Evolutionary conservation across 2,329 filamentous ascomycete species (phyloP), one percentile per base, ranked within the genome.

Genomic region (Polytolypa hystricis): DNA sequence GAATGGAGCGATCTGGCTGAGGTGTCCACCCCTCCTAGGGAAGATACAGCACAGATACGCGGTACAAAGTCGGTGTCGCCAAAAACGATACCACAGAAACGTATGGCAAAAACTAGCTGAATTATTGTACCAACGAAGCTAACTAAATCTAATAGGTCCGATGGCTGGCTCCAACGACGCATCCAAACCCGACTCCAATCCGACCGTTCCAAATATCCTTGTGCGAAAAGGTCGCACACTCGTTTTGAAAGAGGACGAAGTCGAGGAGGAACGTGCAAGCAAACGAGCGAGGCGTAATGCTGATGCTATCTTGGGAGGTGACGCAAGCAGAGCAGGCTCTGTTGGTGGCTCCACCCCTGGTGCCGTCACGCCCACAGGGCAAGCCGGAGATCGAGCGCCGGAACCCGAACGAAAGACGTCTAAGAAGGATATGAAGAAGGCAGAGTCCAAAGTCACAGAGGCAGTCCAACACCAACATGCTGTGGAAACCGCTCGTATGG

Each of bases 351-450:
- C 71, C 2, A 79, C 75, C 0, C 74, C 79, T 3, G 75, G 74
- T 4, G 67, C 74, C 1, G 69, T 74, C 7, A 61, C 62, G 2
- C 61, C 62, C 6, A 48, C 45, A 9, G 47, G 50, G 16, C 39
- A 42, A 15, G 45, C 60, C 3, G 55, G 48, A 9, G 62, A 65
- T n/a, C 52, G 55, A 28, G 75, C 79, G 1, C 72, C 78, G 1
- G 79, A 81, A 37, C 55, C 66, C 1, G 70, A 74, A 25, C 64
- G 65, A 46, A 89, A 86, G 57, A 70, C 84, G 35, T 82, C 81
- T 4, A 95, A 95, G 69, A 95, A 95, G 63, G 86, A 94, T 56
- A 70, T 81, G 54, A 84, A 80, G 58, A 81, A 79, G 45, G 74
- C 77, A n/a, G 79, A 84, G 41, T 67, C 69, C 3, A 84, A 82